These are phyloP conservation scores for Corymbia maculata DNA, from an alignment of 345 rosid species.

Conservation along the genomic window DNA sequence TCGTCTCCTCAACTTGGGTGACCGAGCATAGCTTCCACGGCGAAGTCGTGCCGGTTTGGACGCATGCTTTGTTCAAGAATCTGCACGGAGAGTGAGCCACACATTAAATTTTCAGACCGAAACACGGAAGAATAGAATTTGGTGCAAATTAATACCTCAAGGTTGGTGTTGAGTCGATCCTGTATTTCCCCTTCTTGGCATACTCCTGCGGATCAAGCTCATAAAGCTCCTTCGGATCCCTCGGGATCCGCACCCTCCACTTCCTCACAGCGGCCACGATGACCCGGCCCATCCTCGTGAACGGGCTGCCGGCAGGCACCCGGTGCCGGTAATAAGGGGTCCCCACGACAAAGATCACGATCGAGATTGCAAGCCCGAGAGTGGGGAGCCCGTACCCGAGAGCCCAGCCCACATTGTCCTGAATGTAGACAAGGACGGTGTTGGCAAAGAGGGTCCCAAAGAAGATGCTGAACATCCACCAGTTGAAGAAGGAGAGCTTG, in stretches of 20 bases:
- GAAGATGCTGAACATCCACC: slow-evolving; percentile 96
- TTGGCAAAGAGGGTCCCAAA: slow-evolving; percentile 77
- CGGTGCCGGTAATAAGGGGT: slow-evolving; percentile 71
- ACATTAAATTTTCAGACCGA: background rate
- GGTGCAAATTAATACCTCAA: slow-evolving; percentile 30
- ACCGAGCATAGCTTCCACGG: slow-evolving; percentile 61
- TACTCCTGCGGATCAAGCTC: slow-evolving; percentile 53
- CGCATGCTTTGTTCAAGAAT: slow-evolving; percentile 61
- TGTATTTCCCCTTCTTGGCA: slow-evolving; percentile 29
- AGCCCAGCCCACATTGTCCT: slow-evolving; percentile 87
- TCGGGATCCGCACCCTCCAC: slow-evolving; percentile 30
- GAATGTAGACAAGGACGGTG: slow-evolving; percentile 72
- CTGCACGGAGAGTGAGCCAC: slow-evolving; percentile 12
- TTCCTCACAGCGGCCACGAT: slow-evolving; percentile 60
- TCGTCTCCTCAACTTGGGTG: slow-evolving; percentile 93
- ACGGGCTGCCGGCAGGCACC: slow-evolving; percentile 62
- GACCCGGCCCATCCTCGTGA: slow-evolving; percentile 65
- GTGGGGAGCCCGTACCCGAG: slow-evolving; percentile 81
- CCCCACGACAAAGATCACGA: slow-evolving; percentile 48
- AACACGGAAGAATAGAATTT: background rate
- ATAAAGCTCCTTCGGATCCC: slow-evolving; percentile 30
- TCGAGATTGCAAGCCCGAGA: slow-evolving; percentile 50
- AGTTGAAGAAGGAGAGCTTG: slow-evolving; percentile 89
- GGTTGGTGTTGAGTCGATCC: slow-evolving; percentile 48
- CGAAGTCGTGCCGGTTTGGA: slow-evolving; percentile 34